These are phyloP conservation scores for Ricinus communis DNA, from an alignment of 345 rosid genomes.

Conservation along the genomic window DNA sequence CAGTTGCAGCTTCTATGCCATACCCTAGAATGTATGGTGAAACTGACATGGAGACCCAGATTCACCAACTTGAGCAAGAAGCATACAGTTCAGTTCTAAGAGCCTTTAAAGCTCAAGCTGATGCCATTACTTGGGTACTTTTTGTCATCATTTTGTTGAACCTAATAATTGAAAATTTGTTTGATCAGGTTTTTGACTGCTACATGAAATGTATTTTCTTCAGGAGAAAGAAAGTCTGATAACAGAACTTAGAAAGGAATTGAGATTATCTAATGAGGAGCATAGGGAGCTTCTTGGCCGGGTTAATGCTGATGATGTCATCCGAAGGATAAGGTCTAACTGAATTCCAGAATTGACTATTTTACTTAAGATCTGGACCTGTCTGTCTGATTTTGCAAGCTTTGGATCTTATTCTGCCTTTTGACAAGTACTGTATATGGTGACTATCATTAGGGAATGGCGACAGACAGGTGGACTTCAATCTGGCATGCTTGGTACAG, in stretches of 20 bases:
- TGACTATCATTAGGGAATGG: slow-evolving; percentile 74
- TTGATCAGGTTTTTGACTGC: slow-evolving; percentile 38
- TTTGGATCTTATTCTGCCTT: slow-evolving; percentile 8
- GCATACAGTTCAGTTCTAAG: slow-evolving; percentile 75
- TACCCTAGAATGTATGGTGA: slow-evolving; percentile 72
- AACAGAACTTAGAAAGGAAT: slow-evolving; percentile 80
- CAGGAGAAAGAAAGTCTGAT: slow-evolving; percentile 90
- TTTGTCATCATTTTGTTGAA: slow-evolving; percentile 13
- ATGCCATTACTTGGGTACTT: slow-evolving; percentile 90
- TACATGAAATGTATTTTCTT: slow-evolving; percentile 35
- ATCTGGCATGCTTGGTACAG: slow-evolving; percentile 45
- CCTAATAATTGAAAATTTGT: slow-evolving; percentile 25
- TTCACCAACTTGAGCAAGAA: slow-evolving; percentile 87
- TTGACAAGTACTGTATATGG: slow-evolving; percentile 4
- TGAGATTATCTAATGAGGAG: slow-evolving; percentile 80
- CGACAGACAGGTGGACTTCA: slow-evolving; percentile 71
- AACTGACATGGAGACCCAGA: slow-evolving; percentile 80
- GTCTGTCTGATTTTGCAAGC: slow-evolving; percentile 10
- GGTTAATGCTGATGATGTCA: slow-evolving; percentile 72
- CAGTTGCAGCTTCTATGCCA: slow-evolving; percentile 48
- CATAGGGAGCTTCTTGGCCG: slow-evolving; percentile 78
- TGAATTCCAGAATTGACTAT: slow-evolving; percentile 4
- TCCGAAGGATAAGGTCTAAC: slow-evolving; percentile 67
- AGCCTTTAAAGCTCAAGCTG: slow-evolving; percentile 95
- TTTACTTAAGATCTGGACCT: not conserved